Percentiles rank a stretch among this genome's conserved stretches.
These are phyloP conservation scores for Verticillium albo-atrum DNA, from an alignment of 2,329 filamentous ascomycete species.

Conservation along the genomic window DNA sequence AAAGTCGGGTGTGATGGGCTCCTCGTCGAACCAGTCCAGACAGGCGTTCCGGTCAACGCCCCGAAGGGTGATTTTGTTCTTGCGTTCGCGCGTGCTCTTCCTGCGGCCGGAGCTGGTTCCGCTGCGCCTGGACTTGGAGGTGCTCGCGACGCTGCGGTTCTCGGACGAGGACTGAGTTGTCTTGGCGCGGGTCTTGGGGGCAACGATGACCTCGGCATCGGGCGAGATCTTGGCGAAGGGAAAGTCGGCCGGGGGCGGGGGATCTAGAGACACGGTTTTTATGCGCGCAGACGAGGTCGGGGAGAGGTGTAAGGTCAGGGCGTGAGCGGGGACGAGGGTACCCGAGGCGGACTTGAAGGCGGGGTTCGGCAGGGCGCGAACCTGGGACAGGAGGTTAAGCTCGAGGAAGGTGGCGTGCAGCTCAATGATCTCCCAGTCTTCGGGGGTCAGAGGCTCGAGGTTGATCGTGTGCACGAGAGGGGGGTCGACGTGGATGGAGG, in stretches of 20 bases:
- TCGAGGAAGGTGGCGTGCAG: constrained; percentile 94
- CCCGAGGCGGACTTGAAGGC: constrained; percentile 50
- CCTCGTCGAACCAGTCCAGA: constrained; percentile 74
- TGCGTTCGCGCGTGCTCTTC: constrained; percentile 51
- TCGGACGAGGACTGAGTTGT: constrained; percentile 62
- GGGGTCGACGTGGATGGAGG: constrained; percentile 78
- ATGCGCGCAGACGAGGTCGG: constrained; percentile 95
- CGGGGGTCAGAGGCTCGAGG: constrained; percentile 90
- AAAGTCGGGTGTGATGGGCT: constrained; percentile 52
- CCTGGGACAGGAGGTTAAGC: constrained; percentile 86
- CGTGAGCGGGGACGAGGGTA: constrained; percentile 58
- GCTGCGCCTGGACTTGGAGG: constrained; percentile 72
- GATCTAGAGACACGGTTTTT: constrained; percentile 76
- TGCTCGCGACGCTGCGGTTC: constrained; percentile 73
- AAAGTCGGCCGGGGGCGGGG: constrained; percentile 60
- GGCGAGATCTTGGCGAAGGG: constrained; percentile 90
- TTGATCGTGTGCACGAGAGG: constrained; percentile 90
- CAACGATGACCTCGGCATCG: constrained; percentile 95
- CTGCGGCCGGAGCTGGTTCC: constrained; percentile 43
- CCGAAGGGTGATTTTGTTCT: constrained; percentile 70
- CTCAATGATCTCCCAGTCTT: constrained; percentile 99
- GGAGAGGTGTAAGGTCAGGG: constrained; percentile 86
- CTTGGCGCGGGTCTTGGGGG: constrained; percentile 82
- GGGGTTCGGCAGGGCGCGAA: constrained; percentile 89
- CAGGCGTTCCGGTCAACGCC: constrained; percentile 69